Base-by-base conservation (phyloP, 2,329 filamentous ascomycete genomes). In the Phialophora chinensis region DNA sequence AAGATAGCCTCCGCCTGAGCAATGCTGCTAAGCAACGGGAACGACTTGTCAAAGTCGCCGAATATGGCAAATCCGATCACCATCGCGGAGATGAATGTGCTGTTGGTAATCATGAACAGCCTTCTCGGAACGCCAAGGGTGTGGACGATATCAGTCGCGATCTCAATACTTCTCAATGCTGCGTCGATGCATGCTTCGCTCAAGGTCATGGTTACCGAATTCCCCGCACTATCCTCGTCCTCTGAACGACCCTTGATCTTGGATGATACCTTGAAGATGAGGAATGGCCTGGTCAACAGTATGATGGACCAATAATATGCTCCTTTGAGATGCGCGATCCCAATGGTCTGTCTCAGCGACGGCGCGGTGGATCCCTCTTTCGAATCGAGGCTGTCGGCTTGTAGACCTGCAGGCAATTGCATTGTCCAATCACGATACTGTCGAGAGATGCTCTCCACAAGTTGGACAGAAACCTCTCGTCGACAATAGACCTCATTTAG, bases 231-330 rank as follows among this genome's bases (percentile, higher is more conserved):
- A 50, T 71, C 64, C 31, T 66, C 69, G 10, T 69, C 64, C 4
- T 68, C 66, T 10, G 55, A 47, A 44, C 68, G 66, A 17, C 63
- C 62, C 53, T 70, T 71, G 58, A 72, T 66, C 57, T 71, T 72
- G 12, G 70, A 71, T n/a, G 78, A 83, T 0, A 84, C 76, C 58
- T 83, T 80, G 69, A 83, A 85, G 29, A 84, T 80, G 11, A 85
- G 75, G 63, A 85, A 85, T 0, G 83, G 83, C n/a, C 83, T 76
- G 6, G 83, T 84, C 3, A 85, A 73, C 3, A 85, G 75, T 73
- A 85, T 84, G 52, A 85, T 84, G 1, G 81, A 83, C 75, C 83
- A 85, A 71, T 84, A 84, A 65, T 85, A 85, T 2, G 83, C 79
- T 35, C 81, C 81, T 14, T 85, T 77, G 1, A 82, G 78, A 50